phyloP scores from a whole-genome alignment of 352 stramenopile genomes.

The Phytopythium vexans region DNA sequence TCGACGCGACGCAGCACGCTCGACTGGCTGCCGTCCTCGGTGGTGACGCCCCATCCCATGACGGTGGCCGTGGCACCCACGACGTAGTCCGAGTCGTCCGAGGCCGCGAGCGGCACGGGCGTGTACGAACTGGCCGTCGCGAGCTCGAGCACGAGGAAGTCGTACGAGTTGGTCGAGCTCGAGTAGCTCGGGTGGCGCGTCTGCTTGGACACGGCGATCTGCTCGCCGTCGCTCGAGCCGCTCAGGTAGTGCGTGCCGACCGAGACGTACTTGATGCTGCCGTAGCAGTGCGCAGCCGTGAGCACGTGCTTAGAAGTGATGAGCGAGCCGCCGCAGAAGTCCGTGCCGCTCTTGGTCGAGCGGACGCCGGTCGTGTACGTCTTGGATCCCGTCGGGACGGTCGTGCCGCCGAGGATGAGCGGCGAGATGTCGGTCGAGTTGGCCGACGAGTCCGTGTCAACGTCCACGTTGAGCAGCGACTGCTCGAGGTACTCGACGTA shows the following conservation, averaged over 20 bases:
- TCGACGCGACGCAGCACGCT: conserved; percentile 22
- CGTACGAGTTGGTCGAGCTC: conserved; percentile 22
- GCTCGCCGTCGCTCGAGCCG: conserved; percentile 37
- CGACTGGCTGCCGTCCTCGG: conserved; percentile 12
- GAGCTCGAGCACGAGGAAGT: conserved; percentile 61
- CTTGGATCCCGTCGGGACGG: conserved; percentile 32
- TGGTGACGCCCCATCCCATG: conserved; percentile 28
- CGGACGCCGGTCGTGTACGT: conserved; percentile 35
- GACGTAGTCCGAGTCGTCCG: conserved; percentile 23
- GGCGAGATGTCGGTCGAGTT: too few relatives aligned
- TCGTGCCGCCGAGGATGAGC: conserved; percentile 49
- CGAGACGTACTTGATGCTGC: conserved; percentile 37
- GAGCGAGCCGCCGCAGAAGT: conserved; percentile 59
- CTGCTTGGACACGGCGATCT: conserved; percentile 39
- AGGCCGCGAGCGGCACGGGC: conserved; percentile 28
- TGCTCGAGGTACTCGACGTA: too few relatives aligned
- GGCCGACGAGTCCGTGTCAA: too few relatives aligned
- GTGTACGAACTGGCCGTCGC: conserved; percentile 23
- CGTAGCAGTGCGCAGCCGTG: conserved; percentile 44
- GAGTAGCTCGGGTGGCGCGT: conserved; percentile 50
- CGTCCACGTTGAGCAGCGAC: too few relatives aligned
- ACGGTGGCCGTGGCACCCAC: conserved; percentile 24
- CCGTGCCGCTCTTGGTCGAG: conserved; percentile 15
- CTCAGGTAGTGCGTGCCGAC: conserved; percentile 57
- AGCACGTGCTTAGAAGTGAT: conserved; percentile 45